phyloP scores from a whole-genome alignment of 345 rosid species.

The Citrus trifoliata region DNA sequence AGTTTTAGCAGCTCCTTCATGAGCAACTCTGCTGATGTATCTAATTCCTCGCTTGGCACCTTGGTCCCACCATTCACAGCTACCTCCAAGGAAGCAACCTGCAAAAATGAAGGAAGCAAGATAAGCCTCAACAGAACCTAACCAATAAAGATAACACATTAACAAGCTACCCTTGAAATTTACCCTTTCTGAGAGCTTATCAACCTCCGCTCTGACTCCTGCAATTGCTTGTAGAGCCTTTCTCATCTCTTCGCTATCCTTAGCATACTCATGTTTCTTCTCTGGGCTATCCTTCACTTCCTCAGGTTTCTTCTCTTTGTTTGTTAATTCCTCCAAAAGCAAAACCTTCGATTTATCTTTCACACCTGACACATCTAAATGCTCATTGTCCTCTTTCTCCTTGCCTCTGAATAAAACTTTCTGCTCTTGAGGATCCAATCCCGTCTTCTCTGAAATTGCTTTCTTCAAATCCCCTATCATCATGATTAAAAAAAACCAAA shows the following conservation, averaged over 20 bases:
- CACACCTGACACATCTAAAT: constrained; percentile 53
- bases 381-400: constrained; percentile 65
- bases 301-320: constrained; percentile 36
- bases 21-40: constrained; percentile 64
- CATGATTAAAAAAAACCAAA: not conserved
- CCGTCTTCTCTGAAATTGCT: constrained; percentile 44
- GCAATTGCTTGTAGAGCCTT: constrained; percentile 57
- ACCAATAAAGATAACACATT: not conserved
- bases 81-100: constrained; percentile 75
- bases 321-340: constrained; percentile 41
- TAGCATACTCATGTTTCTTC: constrained; percentile 29
- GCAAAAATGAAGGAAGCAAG: constrained; percentile 4
- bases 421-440: constrained; percentile 41
- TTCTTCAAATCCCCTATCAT: constrained; percentile 64
- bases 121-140: not conserved
- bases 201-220: constrained; percentile 53
- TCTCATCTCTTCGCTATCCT: constrained; percentile 33
- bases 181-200: constrained; percentile 78
- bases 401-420: constrained; percentile 75
- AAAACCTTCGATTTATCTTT: constrained; percentile 67
- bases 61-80: constrained; percentile 60
- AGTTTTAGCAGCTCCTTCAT: constrained; percentile 83
- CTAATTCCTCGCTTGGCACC: constrained; percentile 61
- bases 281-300: constrained; percentile 18
- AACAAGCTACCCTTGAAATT: constrained; percentile 1